Base-by-base conservation (phyloP, 2,329 filamentous ascomycete genomes). In the Diatrype stigma region DNA sequence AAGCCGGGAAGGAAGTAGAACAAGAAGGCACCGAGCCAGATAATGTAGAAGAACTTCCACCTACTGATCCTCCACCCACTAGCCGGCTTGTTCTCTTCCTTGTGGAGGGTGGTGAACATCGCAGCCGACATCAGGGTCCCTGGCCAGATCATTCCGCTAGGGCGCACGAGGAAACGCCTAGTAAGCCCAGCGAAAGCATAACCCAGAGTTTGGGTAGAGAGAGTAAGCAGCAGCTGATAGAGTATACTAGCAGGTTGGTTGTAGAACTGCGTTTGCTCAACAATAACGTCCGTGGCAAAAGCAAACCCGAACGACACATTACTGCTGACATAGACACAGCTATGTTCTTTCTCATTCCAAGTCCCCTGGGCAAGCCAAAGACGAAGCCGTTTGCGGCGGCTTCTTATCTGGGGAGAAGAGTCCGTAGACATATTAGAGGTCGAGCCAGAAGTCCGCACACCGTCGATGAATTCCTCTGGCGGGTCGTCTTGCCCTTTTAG, bases 71-170 rank as follows among this genome's bases (percentile, higher is more conserved):
- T 85, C 90, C 90, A 95, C 32, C 90, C 89, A 66, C 90, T 85
- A 19, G 89, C 90, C 34, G 84, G 80, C 59, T 86, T 88, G 67
- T 94, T 95, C 63, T 92, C 86, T 54, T 90, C 85, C 61, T 87
- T 91, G 69, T 96, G 90, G 46, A 96, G 76, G 0, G 89, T 93
- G 3, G 85, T 86, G 62, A 96, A 94, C 88, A 96, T 92, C 61
- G 90, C 86, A 1, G 89, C 90, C 19, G 90, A 93, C 78, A 93
- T 91, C 46, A 96, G 75, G 0, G 90, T 95, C 21, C 87, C 87
- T 1, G 90, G 90, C 90, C 90, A 96, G 45, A 96, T 90, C 87
- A 96, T 95, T 52, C 89, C 89, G 55, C 87, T 89, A 0, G 90
- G 90, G 23, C 89, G 83, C 26, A 96, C 90, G 4, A 96, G 77